Evolutionary conservation across 345 rosid species (phyloP).

Genomic region (Euphorbia pulcherrima): DNA sequence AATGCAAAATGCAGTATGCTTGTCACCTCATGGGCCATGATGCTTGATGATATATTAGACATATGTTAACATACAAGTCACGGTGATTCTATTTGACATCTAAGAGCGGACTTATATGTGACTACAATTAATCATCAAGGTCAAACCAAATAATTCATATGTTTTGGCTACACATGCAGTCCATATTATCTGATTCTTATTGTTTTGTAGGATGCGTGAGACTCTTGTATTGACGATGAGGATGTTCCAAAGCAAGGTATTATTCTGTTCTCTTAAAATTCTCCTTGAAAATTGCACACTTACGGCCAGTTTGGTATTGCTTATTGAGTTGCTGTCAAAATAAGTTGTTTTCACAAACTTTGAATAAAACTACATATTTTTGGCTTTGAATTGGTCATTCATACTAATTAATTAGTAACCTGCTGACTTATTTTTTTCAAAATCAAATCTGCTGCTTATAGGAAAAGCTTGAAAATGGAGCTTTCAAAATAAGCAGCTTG

Average conservation of each 20-base stretch:
- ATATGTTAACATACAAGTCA: neutral
- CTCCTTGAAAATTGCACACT: neutral
- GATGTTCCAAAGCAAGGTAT: slow-evolving; percentile 31
- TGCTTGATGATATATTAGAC: neutral
- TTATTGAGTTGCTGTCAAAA: too few species aligned
- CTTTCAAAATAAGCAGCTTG: too few species aligned
- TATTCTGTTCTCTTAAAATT: neutral
- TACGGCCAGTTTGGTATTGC: neutral
- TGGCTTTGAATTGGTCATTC: too few species aligned
- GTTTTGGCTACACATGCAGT: neutral
- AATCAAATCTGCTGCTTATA: too few species aligned
- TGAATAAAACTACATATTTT: too few species aligned
- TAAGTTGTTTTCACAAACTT: too few species aligned
- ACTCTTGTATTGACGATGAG: slow-evolving; percentile 29
- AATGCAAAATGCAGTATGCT: too few species aligned
- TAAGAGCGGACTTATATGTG: neutral
- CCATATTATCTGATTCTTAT: neutral
- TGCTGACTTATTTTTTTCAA: too few species aligned
- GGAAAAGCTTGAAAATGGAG: too few species aligned
- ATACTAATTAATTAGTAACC: too few species aligned
- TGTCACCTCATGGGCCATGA: neutral
- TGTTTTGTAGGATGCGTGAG: slow-evolving; percentile 24
- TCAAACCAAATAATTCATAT: neutral
- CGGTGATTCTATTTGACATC: neutral
- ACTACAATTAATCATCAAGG: neutral